A percentile compares a stretch with the other conserved stretches of the same genome.
These are phyloP conservation scores for Cyclostephanos tholiformis DNA, from an alignment of 108 stramenopile species.

Conservation along the genomic window DNA sequence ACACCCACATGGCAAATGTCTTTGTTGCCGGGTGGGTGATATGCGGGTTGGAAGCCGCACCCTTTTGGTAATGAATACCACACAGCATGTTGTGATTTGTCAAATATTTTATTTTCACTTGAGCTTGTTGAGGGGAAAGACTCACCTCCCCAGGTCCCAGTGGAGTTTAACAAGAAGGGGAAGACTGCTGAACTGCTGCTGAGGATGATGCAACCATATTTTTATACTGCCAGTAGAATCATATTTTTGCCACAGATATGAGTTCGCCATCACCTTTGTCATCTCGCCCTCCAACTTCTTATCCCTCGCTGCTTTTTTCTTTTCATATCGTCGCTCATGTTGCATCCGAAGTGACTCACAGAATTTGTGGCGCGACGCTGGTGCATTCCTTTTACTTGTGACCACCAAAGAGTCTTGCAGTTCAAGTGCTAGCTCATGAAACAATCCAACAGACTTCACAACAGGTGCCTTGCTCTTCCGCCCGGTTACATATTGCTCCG, in stretches of 20 bases:
- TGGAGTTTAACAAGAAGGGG: conserved; percentile 6
- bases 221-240: conserved; percentile 20
- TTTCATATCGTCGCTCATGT: not conserved
- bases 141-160: conserved; percentile 1
- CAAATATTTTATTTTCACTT: conserved; percentile 20
- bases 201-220: conserved; percentile 16
- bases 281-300: conserved; percentile 6
- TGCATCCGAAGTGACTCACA: conserved; percentile 65
- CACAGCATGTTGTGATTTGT: conserved; percentile 33
- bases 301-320: not conserved
- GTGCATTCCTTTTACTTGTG: conserved; percentile 3
- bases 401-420: conserved; percentile 5
- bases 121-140: conserved; percentile 46
- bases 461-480: not conserved
- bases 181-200: conserved; percentile 33
- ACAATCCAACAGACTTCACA: not conserved
- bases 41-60: too few species aligned
- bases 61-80: conserved; percentile 54
- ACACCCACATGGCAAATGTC: too few species aligned
- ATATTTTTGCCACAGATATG: conserved; percentile 20
- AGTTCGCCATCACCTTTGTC: too few species aligned
- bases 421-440: conserved; percentile 6
- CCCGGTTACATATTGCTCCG: not conserved
- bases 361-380: not conserved
- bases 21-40: too few species aligned